Conservation (phyloP, 306 rosid genomes). For the Citrullus colocynthis region DNA sequence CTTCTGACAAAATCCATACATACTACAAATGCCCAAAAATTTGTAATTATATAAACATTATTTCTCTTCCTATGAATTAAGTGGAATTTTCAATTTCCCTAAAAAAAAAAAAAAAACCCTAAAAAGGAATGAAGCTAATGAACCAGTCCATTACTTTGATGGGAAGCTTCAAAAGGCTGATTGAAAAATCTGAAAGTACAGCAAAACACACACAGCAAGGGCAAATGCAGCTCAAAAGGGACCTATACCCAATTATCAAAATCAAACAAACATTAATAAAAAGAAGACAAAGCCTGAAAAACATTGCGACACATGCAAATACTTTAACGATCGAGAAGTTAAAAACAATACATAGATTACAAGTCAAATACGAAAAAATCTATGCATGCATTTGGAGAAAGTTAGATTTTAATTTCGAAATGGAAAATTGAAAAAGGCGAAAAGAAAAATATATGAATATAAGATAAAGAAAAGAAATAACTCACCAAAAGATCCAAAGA, state of each 20-base stretch:
- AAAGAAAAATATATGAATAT: too few species aligned
- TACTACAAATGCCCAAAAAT: background rate
- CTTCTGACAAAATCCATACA: background rate
- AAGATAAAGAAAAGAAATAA: background rate
- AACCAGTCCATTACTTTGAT: constrained; percentile 20
- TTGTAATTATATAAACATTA: too few species aligned
- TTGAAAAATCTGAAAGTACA: constrained; percentile 14
- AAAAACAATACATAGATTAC: too few species aligned
- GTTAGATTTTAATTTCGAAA: too few species aligned
- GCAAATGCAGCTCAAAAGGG: constrained; percentile 29
- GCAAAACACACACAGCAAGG: constrained; percentile 27
- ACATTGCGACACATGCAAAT: too few species aligned
- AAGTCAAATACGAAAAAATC: too few species aligned
- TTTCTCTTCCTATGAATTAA: background rate
- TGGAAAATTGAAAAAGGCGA: too few species aligned
- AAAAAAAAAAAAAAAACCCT: background rate
- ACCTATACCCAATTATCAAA: constrained; percentile 9
- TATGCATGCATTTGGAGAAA: too few species aligned
- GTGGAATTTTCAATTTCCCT: background rate
- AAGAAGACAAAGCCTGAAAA: too few species aligned
- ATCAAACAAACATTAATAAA: background rate
- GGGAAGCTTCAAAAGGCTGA: constrained; percentile 24
- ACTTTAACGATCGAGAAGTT: too few species aligned
- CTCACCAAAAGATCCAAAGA: constrained; percentile 30
- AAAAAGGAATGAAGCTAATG: constrained; percentile 25